Percentiles rank a stretch among this genome's conserved stretches.
phyloP scores from a whole-genome alignment of 768 basidiomycete genomes.

The Phanerochaete carnosa region DNA sequence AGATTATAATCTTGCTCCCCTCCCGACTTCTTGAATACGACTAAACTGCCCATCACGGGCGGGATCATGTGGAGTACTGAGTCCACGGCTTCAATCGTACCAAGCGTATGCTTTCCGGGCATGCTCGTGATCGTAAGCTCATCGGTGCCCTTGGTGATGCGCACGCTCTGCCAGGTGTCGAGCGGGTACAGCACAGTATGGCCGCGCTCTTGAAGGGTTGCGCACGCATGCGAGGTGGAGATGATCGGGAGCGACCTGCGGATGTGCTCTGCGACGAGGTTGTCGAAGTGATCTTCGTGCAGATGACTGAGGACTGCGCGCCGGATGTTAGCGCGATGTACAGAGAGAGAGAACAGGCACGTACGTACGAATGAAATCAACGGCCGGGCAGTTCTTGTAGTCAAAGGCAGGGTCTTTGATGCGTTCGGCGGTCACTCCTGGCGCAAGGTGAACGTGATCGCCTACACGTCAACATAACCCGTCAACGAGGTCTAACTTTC shows the following conservation, averaged over 20 bases:
- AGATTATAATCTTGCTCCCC: conserved; percentile 21
- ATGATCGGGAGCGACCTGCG: conserved; percentile 31
- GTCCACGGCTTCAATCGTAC: conserved; percentile 21
- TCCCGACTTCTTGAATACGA: conserved; percentile 20
- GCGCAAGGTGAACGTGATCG: conserved; percentile 26
- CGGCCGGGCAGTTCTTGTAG: conserved; percentile 26
- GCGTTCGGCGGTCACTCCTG: conserved; percentile 27
- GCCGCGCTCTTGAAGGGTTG: conserved; percentile 16
- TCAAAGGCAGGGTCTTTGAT: conserved; percentile 29
- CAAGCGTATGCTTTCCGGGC: conserved; percentile 30
- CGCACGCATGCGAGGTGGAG: conserved; percentile 26
- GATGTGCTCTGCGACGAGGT: conserved; percentile 29
- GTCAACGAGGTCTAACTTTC: neutral
- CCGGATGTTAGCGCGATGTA: neutral
- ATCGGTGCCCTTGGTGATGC: neutral
- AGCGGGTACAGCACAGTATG: conserved; percentile 13
- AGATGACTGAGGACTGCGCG: conserved; percentile 23
- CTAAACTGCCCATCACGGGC: conserved; percentile 27
- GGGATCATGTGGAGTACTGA: conserved; percentile 26
- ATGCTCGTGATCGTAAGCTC: conserved; percentile 23
- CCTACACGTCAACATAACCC: conserved; percentile 20
- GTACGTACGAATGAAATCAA: conserved; percentile 24
- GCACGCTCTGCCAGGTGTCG: conserved; percentile 12
- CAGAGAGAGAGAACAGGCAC: neutral
- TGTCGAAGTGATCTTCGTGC: conserved; percentile 32